Base-by-base conservation (phyloP, 2,329 filamentous ascomycete species). In the Ophiostoma sp. region DNA sequence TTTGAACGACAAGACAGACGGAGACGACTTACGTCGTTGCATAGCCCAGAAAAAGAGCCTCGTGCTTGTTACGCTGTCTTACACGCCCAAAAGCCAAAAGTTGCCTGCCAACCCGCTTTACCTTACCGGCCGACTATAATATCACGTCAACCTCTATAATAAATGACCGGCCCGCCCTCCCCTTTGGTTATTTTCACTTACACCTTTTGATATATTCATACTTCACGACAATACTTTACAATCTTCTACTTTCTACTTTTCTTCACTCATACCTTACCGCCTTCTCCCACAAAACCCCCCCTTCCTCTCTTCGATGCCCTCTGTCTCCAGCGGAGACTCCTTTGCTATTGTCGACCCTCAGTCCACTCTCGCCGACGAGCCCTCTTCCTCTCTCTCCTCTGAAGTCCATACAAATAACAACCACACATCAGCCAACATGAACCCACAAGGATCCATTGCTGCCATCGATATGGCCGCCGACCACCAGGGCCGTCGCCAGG, bases 391-490 rank as follows among this genome's bases (percentile, higher is more conserved):
- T 39, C 19, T 33, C 17, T 19, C 17, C 8, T 2, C 12, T 31
- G 6, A 15, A 36, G 15, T 59, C 55, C 28, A 17, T 39, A 9
- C 36, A 9, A 7, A 48, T 39, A 66, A 8, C 33, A 28, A 36
- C 33, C 33, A 36, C n/a, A 45, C 59, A 36, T 9, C 55, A 36
- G 28, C 55, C 59, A 63, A 22, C 36, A 66, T 66, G 61, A 42
- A 66, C n/a, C 28, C 36, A 1, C 61, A 66, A 45, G 61, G 36
- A 12, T 66, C 61, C n/a, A 22, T 66, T 15, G 61, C 61, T 39
- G n/a, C 66, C 45, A 36, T 52, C 66, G 66, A 52, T 19, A 50
- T 69, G 66, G 66, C 66, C 45, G 45, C 17, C 45, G 25, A 69
- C 42, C 64, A 50, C 8, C 66, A n/a, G 28, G 8, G 15, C 66